phyloP scores from a whole-genome alignment of 2,329 filamentous ascomycete species.

The Graphilbum fragrans region DNA sequence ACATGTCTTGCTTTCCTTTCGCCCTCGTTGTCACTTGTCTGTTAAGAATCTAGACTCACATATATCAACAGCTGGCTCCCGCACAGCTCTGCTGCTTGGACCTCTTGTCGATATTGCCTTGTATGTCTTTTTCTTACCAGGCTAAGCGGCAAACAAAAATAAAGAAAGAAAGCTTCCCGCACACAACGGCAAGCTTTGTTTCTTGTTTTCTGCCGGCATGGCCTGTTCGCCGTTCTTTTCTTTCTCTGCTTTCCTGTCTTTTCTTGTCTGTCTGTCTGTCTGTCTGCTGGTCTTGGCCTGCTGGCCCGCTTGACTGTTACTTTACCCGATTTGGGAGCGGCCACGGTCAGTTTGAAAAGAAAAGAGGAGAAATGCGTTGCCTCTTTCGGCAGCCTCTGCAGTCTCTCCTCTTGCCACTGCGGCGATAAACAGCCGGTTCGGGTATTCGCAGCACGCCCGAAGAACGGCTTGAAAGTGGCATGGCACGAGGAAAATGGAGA shows the following conservation, averaged over 20 bases:
- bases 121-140: not conserved
- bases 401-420: not conserved
- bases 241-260: not conserved
- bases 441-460: no score
- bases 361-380: not conserved
- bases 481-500: no score
- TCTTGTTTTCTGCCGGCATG: no score
- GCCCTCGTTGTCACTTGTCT: no score
- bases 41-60: not conserved
- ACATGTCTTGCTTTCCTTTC: no score
- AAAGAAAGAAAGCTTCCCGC: not conserved
- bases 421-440: not conserved
- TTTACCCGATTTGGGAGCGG: not conserved
- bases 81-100: not conserved
- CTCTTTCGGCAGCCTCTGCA: no score
- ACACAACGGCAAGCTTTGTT: no score
- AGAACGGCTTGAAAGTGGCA: no score
- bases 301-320: not conserved
- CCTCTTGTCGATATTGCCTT: not conserved
- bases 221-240: not conserved
- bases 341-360: no score
- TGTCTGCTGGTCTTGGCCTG: not conserved
- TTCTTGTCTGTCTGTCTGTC: not conserved
- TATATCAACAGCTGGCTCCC: no score
- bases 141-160: not conserved